Conservation (phyloP, 2,329 filamentous ascomycete species). For the Claviceps quebecensis region DNA sequence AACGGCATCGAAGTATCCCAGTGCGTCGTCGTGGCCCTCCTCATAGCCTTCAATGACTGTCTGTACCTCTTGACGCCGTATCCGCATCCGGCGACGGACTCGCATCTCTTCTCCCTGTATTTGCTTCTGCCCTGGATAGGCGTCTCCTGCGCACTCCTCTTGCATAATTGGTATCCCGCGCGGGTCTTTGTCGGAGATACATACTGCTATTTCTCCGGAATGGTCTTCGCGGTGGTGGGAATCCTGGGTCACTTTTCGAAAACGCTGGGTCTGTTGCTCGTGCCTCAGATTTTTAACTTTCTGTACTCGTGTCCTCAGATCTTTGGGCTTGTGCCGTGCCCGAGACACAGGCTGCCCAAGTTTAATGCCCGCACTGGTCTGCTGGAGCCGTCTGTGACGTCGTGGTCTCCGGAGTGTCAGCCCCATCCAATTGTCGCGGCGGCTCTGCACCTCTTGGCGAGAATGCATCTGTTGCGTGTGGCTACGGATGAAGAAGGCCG, state of each 20-base stretch:
- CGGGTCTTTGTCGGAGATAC: constrained; percentile 95
- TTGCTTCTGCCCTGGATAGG: constrained; percentile 88
- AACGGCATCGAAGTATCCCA: constrained; percentile 96
- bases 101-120: constrained; percentile 91
- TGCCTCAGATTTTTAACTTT: constrained; percentile 96
- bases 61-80: constrained; percentile 76
- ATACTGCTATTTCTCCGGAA: constrained; percentile 98
- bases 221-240: constrained; percentile 95
- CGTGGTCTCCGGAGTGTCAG: constrained; percentile 54
- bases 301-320: constrained; percentile 85
- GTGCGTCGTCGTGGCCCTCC: constrained; percentile 73
- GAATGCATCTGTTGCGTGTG: constrained; percentile 53
- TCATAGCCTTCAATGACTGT: constrained; percentile 75
- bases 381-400: constrained; percentile 73
- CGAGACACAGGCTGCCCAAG: constrained; percentile 75
- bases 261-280: constrained; percentile 76
- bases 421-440: constrained; percentile 49
- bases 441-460: constrained; percentile 53
- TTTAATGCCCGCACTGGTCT: constrained; percentile 79
- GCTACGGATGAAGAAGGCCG: constrained; percentile 51
- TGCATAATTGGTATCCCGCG: constrained; percentile 92
- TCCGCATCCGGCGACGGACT: constrained; percentile 87
- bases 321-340: constrained; percentile 80
- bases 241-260: constrained; percentile 98
- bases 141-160: constrained; percentile 73